These are phyloP conservation scores for Verticillium zaregamsianum DNA, from an alignment of 2,329 filamentous ascomycete species.

Conservation along the genomic window DNA sequence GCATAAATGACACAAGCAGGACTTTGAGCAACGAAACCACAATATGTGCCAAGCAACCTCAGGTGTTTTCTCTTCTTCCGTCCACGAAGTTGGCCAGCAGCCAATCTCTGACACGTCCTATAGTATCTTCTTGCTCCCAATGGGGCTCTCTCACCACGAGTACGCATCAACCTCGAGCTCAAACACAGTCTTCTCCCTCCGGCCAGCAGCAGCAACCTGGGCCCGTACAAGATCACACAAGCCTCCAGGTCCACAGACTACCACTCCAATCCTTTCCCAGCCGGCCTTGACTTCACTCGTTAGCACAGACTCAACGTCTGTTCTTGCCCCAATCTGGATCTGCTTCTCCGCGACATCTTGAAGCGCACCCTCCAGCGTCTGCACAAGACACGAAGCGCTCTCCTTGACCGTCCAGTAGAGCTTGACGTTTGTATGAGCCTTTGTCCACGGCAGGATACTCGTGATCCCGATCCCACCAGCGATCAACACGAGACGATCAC, in stretches of 20 bases:
- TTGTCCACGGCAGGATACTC: conserved; percentile 29
- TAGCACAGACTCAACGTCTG: conserved; percentile 26
- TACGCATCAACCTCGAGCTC: conserved; percentile 1
- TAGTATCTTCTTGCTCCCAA: too few relatives aligned
- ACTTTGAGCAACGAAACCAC: too few relatives aligned
- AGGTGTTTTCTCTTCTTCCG: too few relatives aligned
- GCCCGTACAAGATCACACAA: conserved; percentile 35
- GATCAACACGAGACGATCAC: conserved; percentile 35
- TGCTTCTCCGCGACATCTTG: conserved; percentile 25
- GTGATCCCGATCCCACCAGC: conserved; percentile 46
- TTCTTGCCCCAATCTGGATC: conserved; percentile 26
- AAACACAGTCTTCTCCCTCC: not conserved
- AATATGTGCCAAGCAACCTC: too few relatives aligned
- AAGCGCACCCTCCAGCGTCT: conserved; percentile 22
- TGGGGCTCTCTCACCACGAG: conserved; percentile 2
- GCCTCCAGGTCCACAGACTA: conserved; percentile 34
- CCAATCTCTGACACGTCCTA: too few relatives aligned
- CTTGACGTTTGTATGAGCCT: conserved; percentile 27
- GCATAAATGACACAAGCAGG: too few relatives aligned
- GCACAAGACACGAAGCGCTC: conserved; percentile 18
- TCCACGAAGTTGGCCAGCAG: too few relatives aligned
- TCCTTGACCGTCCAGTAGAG: conserved; percentile 30
- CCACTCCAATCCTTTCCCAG: conserved; percentile 26
- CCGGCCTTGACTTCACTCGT: conserved; percentile 22
- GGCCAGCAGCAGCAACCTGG: conserved; percentile 15